Evolutionary conservation across 306 rosid species (phyloP).

Genomic region (Coriaria nepalensis): DNA sequence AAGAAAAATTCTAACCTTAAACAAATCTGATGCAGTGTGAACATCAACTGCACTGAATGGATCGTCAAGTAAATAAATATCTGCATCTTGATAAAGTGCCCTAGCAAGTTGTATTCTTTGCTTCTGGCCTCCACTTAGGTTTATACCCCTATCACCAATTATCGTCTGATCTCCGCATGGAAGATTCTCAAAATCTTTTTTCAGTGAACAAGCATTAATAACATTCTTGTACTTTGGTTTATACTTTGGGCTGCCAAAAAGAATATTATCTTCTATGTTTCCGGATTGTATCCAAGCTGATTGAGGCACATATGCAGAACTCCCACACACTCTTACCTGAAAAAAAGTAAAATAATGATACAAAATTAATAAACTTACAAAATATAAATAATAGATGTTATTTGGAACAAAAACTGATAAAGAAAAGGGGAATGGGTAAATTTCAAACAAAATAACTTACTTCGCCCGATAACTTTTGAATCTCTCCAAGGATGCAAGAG

Average conservation of each 20-base stretch:
- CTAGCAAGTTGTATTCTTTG: slow-evolving; percentile 94
- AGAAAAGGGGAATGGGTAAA: slow-evolving; percentile 14
- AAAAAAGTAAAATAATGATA: slow-evolving; percentile 12
- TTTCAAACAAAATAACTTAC: slow-evolving; percentile 42
- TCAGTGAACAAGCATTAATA: slow-evolving; percentile 75
- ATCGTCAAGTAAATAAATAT: slow-evolving; percentile 83
- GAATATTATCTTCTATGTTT: slow-evolving; percentile 82
- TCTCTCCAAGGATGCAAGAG: slow-evolving; percentile 94
- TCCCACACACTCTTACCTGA: slow-evolving; percentile 81
- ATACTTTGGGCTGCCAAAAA: slow-evolving; percentile 76
- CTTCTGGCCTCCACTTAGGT: slow-evolving; percentile 94
- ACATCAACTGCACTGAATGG: slow-evolving; percentile 99
- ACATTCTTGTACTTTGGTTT: slow-evolving; percentile 94
- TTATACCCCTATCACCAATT: slow-evolving; percentile 92
- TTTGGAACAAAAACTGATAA: slow-evolving; percentile 8
- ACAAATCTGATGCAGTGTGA: slow-evolving; percentile 79
- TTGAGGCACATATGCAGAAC: slow-evolving; percentile 82
- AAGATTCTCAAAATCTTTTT: slow-evolving; percentile 77
- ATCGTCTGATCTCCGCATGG: slow-evolving; percentile 92
- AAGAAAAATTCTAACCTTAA: slow-evolving; percentile 39
- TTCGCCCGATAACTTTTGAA: slow-evolving; percentile 81
- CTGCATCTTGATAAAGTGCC: slow-evolving; percentile 91
- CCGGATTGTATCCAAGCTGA: slow-evolving; percentile 96
- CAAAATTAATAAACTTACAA: slow-evolving; percentile 3
- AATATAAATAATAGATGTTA: slow-evolving; percentile 6